Evolutionary conservation across 176 grass and related monocot species (phyloP), one percentile per base, ranked within the genome.

Genomic region (Chloris gayana): DNA sequence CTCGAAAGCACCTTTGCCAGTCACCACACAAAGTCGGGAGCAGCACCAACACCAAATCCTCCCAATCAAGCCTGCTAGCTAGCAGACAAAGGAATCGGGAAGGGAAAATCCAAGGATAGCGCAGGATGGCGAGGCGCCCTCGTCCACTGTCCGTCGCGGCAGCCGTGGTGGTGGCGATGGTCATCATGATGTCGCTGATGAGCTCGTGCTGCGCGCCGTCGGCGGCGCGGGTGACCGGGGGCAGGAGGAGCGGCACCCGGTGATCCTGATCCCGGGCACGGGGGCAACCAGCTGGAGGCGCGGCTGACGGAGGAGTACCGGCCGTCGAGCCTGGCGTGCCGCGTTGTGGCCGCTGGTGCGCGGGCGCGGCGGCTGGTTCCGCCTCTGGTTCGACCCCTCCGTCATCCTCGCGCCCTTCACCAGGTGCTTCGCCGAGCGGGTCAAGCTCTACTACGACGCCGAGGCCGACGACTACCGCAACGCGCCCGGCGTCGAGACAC

Each of bases 211-310:
- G 71, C 82, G 76, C 7, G 4, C 35, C 54, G 24, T 24, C 82
- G 29, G 67, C 77, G 24, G 9, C 64, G 79, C 13, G 56, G 73
- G 57, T 9, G 24, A 69, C 18, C 3, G 25, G 18, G 50, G 19
- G 49, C 49, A 18, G 54, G 56, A 9, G 59, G 69, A 18, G 70
- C 86, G 81, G 86, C 92, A 98, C 63, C 95, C 95, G 33, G 76
- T 98, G 54, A 41, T 98, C 15, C 73, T 98, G 42, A 95, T 98
- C 30, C 95, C 95, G 1, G 95, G 95, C 14, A 30, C 79, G 45
- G 92, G 92, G 95, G 92, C 73, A 98, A 89, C 90, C 90, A 98
- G 78, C 92, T 98, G 46, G 92, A 98, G 87, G 95, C 90, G 37
- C 85, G 84, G 34, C 86, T 98, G 45, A 91, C 86, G 56, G 72